Evolutionary conservation across 345 rosid genomes (phyloP).

Genomic region (Toxicodendron radicans): DNA sequence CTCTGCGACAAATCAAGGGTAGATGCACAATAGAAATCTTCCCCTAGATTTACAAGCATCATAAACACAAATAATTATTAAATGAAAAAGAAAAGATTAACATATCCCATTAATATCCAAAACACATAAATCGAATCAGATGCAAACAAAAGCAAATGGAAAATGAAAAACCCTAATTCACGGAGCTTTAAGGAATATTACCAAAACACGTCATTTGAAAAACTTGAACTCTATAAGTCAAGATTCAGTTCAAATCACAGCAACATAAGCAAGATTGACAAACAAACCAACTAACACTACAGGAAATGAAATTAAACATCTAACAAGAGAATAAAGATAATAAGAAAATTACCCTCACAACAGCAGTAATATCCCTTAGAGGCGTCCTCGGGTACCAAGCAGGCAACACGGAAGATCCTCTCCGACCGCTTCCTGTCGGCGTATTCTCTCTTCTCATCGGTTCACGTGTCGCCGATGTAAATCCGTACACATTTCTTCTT

Average conservation of each 20-base stretch:
- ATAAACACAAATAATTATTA: too few species aligned
- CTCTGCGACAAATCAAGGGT: too few species aligned
- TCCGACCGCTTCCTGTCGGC: slow-evolving; percentile 27
- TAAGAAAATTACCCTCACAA: slow-evolving; percentile 51
- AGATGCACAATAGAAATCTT: too few species aligned
- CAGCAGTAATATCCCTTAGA: slow-evolving; percentile 62
- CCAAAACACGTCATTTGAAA: neutral
- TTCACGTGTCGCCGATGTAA: slow-evolving; percentile 6
- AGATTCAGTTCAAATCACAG: neutral
- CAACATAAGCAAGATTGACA: neutral
- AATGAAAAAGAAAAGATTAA: too few species aligned
- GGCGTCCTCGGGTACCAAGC: slow-evolving; percentile 89
- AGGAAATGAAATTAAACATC: neutral
- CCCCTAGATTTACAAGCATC: too few species aligned
- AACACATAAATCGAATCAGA: too few species aligned
- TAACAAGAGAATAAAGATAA: neutral
- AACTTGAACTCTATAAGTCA: neutral
- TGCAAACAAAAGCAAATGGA: too few species aligned
- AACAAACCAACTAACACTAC: neutral
- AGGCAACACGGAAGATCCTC: slow-evolving; percentile 55
- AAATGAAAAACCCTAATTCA: neutral
- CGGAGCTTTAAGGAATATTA: neutral
- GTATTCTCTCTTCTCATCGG: slow-evolving; percentile 44
- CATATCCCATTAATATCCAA: too few species aligned
- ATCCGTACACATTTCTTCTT: slow-evolving; percentile 26